phyloP scores from a whole-genome alignment of 257 asterid species.

The Jasminum sambac region DNA sequence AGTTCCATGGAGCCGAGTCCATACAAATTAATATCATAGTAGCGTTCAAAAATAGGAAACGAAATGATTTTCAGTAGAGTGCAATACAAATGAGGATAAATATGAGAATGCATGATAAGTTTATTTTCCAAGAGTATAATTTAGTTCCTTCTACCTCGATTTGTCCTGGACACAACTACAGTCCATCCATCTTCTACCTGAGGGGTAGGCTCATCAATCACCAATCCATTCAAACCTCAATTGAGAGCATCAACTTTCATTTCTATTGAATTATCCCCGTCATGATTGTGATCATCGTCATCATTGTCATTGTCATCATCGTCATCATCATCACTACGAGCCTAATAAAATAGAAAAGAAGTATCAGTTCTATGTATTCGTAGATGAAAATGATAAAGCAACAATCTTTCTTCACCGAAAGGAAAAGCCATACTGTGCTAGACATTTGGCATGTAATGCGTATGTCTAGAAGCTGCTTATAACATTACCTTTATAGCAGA shows the following conservation, averaged over 20 bases:
- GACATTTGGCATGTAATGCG: background rate
- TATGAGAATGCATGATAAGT: background rate
- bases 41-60: background rate
- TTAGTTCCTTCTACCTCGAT: slow-evolving; percentile 43
- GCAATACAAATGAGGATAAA: too few relatives aligned
- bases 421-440: background rate
- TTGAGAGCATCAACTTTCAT: slow-evolving; percentile 53
- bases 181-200: slow-evolving; percentile 61
- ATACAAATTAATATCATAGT: too few relatives aligned
- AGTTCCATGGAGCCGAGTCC: background rate
- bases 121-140: background rate
- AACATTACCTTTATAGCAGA: too few relatives aligned
- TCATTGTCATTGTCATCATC: too few relatives aligned
- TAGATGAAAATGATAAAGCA: background rate
- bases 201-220: too few relatives aligned
- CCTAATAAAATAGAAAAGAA: slow-evolving; percentile 22
- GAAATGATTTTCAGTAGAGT: too few relatives aligned
- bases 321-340: background rate
- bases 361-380: background rate
- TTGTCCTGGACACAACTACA: slow-evolving; percentile 40
- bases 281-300: slow-evolving; percentile 43
- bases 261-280: too few relatives aligned
- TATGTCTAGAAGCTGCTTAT: too few relatives aligned
- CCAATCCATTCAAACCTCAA: slow-evolving; percentile 14
- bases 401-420: background rate